Percentiles rank a stretch among this genome's conserved stretches.
Conservation (phyloP, 2,329 filamentous ascomycete species). For the Alternaria longipes region DNA sequence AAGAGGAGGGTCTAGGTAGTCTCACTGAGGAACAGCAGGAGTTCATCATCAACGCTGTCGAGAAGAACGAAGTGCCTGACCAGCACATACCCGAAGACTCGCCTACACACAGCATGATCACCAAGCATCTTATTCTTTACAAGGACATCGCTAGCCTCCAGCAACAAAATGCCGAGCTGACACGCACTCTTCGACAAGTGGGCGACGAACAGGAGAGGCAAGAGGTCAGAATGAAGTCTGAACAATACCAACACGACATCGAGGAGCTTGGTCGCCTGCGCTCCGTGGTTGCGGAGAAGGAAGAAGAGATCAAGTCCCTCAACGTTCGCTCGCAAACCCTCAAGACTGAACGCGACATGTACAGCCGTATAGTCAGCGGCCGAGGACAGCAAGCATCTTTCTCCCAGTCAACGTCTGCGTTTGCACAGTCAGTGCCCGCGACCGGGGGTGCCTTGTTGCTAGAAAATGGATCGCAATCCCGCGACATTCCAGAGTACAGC, state of each 20-base stretch:
- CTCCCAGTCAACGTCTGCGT: constrained; percentile 26
- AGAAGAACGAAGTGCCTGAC: constrained; percentile 75
- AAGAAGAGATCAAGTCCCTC: constrained; percentile 85
- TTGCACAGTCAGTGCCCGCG: constrained; percentile 33
- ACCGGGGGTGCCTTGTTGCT: constrained; percentile 11
- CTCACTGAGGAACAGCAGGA: constrained; percentile 76
- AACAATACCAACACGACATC: constrained; percentile 64
- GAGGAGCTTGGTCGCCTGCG: constrained; percentile 78
- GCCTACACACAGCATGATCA: constrained; percentile 88
- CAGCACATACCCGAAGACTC: constrained; percentile 72
- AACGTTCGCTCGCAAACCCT: constrained; percentile 89
- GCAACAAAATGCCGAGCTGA: constrained; percentile 83
- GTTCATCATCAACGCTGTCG: constrained; percentile 78
- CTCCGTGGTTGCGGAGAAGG: constrained; percentile 77
- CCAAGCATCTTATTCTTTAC: constrained; percentile 87
- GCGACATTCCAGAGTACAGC: constrained; percentile 74
- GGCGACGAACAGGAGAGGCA: constrained; percentile 91
- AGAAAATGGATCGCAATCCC: constrained; percentile 58
- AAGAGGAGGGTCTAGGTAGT: constrained; percentile 78
- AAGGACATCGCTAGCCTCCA: constrained; percentile 85
- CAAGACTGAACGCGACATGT: constrained; percentile 96
- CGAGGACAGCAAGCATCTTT: constrained; percentile 66
- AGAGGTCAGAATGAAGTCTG: constrained; percentile 73
- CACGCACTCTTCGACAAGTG: constrained; percentile 83
- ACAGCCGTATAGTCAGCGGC: constrained; percentile 90